Evolutionary conservation across 1,284 basidiomycete species (phyloP).

Genomic region (Veloboletus limbatus): DNA sequence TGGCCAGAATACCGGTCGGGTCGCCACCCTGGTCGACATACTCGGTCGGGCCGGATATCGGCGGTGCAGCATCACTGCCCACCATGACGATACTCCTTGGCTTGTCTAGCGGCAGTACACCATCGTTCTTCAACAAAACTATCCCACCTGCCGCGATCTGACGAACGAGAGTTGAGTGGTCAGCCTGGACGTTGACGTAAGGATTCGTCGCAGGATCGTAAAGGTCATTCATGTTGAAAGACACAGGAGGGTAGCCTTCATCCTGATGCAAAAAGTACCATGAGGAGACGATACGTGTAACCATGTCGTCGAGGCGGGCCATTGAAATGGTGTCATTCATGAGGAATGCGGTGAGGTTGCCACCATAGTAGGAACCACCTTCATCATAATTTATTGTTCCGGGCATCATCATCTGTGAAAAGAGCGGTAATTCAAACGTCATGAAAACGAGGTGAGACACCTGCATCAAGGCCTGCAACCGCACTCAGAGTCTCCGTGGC

Average conservation of each 20-base stretch:
- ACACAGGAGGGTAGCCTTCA: constrained; percentile 46
- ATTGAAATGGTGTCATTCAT: constrained; percentile 35
- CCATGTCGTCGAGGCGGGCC: constrained; percentile 65
- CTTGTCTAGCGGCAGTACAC: constrained; percentile 52
- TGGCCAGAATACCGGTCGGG: constrained; percentile 52
- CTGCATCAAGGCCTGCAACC: constrained; percentile 44
- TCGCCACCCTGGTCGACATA: constrained; percentile 49
- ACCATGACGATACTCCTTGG: constrained; percentile 36
- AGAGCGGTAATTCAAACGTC: constrained; percentile 27
- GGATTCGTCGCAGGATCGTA: constrained; percentile 46
- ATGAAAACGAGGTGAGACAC: background rate
- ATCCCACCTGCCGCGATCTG: constrained; percentile 69
- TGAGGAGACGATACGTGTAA: constrained; percentile 57
- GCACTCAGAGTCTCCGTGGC: constrained; percentile 33
- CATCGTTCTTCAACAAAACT: constrained; percentile 75
- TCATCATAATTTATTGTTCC: constrained; percentile 38
- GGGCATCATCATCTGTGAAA: constrained; percentile 39
- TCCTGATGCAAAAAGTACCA: constrained; percentile 62
- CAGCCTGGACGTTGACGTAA: constrained; percentile 60
- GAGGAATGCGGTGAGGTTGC: constrained; percentile 41
- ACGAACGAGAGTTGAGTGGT: constrained; percentile 54
- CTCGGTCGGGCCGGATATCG: constrained; percentile 54
- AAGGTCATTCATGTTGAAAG: constrained; percentile 36
- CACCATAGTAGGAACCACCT: constrained; percentile 43
- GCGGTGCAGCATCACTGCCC: constrained; percentile 57